Conservation (phyloP, 345 rosid species). For the Schrenkiella parvula region DNA sequence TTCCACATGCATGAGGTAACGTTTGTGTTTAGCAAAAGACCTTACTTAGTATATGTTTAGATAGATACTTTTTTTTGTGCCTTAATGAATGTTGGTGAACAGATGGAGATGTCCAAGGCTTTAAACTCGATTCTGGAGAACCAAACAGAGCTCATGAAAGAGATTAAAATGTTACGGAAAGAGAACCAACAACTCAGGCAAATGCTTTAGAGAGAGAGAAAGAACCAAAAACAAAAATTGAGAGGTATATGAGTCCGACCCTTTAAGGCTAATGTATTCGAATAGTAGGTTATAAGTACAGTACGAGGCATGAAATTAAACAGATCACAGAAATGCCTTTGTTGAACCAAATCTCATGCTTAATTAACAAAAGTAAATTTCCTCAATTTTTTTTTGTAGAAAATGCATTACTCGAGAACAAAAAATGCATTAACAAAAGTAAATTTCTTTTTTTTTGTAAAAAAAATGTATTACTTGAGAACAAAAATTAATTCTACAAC, state of each 20-base stretch:
- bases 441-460: neutral
- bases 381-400: neutral
- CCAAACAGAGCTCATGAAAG: conserved; percentile 74
- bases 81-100: conserved; percentile 9
- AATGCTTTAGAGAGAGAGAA: conserved; percentile 44
- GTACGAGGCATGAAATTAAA: neutral
- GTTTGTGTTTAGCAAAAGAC: neutral
- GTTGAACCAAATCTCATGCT: neutral
- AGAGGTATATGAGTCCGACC: neutral
- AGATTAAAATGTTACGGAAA: conserved; percentile 59
- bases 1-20: conserved; percentile 80
- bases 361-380: neutral
- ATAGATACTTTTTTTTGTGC: neutral
- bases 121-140: conserved; percentile 62
- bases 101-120: conserved; percentile 61
- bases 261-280: neutral
- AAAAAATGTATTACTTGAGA: neutral
- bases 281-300: neutral
- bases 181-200: conserved; percentile 77
- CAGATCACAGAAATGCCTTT: neutral
- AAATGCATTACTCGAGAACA: neutral
- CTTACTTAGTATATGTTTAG: neutral
- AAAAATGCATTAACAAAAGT: neutral
- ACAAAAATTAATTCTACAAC: too few relatives aligned
- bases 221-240: conserved; percentile 11